These are phyloP conservation scores for Naegleria lovaniensis DNA, from an alignment of 208 protist species.

Conservation along the genomic window DNA sequence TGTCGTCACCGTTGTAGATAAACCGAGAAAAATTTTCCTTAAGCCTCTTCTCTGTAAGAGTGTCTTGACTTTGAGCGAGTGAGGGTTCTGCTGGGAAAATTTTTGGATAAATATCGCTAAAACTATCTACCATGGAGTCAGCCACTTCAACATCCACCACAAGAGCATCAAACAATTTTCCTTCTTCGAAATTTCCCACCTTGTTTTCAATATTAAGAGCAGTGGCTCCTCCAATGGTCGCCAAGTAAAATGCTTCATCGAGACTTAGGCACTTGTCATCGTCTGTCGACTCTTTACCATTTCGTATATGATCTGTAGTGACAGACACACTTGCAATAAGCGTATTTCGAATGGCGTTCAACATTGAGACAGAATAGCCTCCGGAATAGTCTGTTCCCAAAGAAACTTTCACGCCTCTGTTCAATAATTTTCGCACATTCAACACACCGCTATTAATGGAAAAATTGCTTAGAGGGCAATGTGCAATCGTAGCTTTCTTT, in stretches of 20 bases:
- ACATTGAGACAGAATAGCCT: conserved; percentile 69
- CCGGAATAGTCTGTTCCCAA: conserved; percentile 87
- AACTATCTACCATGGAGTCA: conserved; percentile 51
- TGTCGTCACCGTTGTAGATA: conserved; percentile 54
- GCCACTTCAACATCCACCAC: conserved; percentile 59
- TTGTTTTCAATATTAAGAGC: conserved; percentile 63
- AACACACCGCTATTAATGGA: conserved; percentile 69
- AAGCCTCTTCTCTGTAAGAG: conserved; percentile 42
- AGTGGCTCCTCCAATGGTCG: conserved; percentile 71
- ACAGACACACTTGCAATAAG: conserved; percentile 57
- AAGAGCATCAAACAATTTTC: conserved; percentile 76
- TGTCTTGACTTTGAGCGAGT: neutral
- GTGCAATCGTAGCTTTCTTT: conserved; percentile 61
- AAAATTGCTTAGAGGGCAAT: conserved; percentile 86
- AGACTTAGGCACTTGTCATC: conserved; percentile 39
- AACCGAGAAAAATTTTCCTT: conserved; percentile 68
- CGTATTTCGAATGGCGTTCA: conserved; percentile 67
- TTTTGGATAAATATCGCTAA: conserved; percentile 41
- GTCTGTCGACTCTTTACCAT: neutral
- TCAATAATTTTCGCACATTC: conserved; percentile 54
- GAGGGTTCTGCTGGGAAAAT: neutral
- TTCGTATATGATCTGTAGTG: conserved; percentile 39
- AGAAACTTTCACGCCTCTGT: conserved; percentile 67
- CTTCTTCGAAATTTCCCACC: conserved; percentile 68
- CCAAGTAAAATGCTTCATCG: conserved; percentile 70